Conservation (phyloP, 169 alveolate species). For the Hepatocystis sp. region DNA sequence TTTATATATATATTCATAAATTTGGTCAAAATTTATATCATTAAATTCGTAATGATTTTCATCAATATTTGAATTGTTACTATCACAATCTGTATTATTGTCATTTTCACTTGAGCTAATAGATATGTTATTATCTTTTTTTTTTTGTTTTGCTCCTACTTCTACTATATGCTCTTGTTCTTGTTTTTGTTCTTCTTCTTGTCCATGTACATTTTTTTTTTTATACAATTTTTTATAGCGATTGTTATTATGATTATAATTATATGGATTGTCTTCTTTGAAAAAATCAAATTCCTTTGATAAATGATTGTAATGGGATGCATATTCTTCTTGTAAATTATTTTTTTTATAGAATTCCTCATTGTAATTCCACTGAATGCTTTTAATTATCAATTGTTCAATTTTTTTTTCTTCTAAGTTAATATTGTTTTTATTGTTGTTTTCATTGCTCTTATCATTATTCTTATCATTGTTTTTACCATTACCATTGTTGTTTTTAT, state of each 20-base stretch:
- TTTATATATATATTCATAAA: constrained; percentile 65
- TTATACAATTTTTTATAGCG: constrained; percentile 6
- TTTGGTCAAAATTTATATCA: constrained; percentile 68
- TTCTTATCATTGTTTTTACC: neutral
- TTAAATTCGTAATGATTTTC: constrained; percentile 60
- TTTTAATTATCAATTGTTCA: constrained; percentile 30
- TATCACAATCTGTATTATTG: constrained; percentile 45
- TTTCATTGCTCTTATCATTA: neutral
- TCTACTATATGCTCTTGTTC: too few relatives aligned
- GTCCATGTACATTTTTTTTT: too few relatives aligned
- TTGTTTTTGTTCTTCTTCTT: neutral
- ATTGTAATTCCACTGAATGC: constrained; percentile 40
- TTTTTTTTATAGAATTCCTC: constrained; percentile 48
- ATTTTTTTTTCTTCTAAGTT: constrained; percentile 32
- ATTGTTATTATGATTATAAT: constrained; percentile 20
- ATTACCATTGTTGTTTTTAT: too few relatives aligned
- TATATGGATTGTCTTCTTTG: constrained; percentile 67
- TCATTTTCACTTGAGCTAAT: constrained; percentile 20
- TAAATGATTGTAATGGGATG: constrained; percentile 37
- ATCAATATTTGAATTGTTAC: constrained; percentile 69
- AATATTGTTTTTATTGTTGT: constrained; percentile 14
- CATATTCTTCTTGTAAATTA: constrained; percentile 66
- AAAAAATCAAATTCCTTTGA: constrained; percentile 58
- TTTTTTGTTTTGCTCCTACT: too few relatives aligned
- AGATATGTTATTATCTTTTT: constrained; percentile 4